Evolutionary conservation across 768 basidiomycete genomes (phyloP), one percentile per base, ranked within the genome.

Genomic region (Pulveroboletus sp.): DNA sequence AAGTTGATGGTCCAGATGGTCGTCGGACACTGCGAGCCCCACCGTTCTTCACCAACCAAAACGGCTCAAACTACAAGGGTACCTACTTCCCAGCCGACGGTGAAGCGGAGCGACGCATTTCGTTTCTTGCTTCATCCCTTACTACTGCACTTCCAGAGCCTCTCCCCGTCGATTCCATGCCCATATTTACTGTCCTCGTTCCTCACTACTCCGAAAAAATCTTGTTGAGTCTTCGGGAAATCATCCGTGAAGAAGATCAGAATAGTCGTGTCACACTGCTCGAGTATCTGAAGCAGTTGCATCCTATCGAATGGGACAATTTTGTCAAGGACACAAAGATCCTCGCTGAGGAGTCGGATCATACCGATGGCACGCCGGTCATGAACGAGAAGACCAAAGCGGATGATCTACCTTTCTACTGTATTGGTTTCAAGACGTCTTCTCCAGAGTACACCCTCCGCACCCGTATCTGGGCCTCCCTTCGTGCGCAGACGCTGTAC

Each of bases 301-400:
- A 98, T 66, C 95, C 96, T 17, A 79, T 97, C 50, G 96, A 99
- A 67, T 99, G 96, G 96, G 96, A 97, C 73, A 99, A 99, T 69
- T 99, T 99, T 63, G 96, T 99, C 59, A 93, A 94, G 75, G 96
- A 99, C 64, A 99, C 96, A 55, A 99, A 98, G 77, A 99, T 99
- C 57, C 76, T 98, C 35, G 93, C 92, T 0, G 96, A 97, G 56
- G 96, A 98, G 68, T 81, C 83, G 1, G 81, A 79, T 14, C 73
- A 71, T 10, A 65, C 73, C 49, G 82, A 82, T 42, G 82, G 82
- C 39, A 70, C 73, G 17, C 62, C 69, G 47, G 63, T 55, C 13
- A 69, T 74, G 18, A 87, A 87, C 66, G 93, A 97, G 69, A 94
- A 95, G 72, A 72, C 67, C 64, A 92, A 89, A 63, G 76, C 79